Conservation (phyloP, 176 grass and related monocot species). For the Guadua angustifolia region DNA sequence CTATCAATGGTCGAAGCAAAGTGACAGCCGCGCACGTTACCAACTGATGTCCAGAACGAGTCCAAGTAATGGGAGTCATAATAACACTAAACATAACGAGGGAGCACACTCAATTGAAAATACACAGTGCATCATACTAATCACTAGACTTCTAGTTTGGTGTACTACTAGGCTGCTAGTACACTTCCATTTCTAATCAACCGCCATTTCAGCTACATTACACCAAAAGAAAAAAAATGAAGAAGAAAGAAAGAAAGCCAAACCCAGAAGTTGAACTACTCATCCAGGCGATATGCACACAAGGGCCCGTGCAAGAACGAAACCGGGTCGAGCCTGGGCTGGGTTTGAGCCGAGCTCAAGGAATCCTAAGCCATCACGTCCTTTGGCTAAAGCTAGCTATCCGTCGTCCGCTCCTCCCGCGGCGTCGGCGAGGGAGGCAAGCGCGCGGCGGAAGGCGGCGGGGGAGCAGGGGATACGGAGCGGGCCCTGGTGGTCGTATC, state of each 20-base stretch:
- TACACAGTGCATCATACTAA: background rate
- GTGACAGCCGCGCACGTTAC: background rate
- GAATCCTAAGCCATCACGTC: background rate
- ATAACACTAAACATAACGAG: background rate
- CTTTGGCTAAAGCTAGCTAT: background rate
- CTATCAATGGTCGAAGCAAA: background rate
- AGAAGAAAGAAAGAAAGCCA: background rate
- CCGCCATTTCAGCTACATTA: constrained; percentile 20
- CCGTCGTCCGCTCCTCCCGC: constrained; percentile 6
- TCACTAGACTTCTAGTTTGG: background rate
- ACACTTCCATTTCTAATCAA: background rate
- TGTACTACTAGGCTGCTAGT: background rate
- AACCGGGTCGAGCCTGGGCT: background rate
- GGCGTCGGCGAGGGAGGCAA: constrained; percentile 27
- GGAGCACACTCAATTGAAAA: background rate
- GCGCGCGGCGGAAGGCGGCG: constrained; percentile 58
- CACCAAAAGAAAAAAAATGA: background rate
- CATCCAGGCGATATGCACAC: constrained; percentile 27
- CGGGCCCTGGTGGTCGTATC: constrained; percentile 70
- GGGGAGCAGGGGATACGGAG: constrained; percentile 71
- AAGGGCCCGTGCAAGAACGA: background rate
- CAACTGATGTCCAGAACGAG: background rate
- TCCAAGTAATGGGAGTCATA: background rate
- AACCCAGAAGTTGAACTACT: background rate
- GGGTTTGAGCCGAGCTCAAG: constrained; percentile 4